Evolutionary conservation across 2,329 filamentous ascomycete genomes (phyloP).

Genomic region (Scedosporium apiospermum): DNA sequence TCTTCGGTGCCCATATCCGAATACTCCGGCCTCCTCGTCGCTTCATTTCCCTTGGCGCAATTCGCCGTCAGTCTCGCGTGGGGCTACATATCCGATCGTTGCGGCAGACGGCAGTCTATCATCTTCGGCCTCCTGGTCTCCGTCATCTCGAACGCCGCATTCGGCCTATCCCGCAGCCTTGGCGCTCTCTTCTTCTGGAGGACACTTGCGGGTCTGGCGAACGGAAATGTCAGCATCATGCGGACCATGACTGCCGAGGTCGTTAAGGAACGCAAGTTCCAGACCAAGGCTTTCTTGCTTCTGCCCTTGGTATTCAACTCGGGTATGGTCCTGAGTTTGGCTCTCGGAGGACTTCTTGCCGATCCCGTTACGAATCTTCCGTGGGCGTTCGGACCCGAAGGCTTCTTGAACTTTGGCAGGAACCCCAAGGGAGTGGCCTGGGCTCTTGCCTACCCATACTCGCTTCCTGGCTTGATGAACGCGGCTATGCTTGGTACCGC

Average conservation of each 20-base stretch:
- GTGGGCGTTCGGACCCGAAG: conserved; percentile 24
- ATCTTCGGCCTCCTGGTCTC: conserved; percentile 56
- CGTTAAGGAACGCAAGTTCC: conserved; percentile 57
- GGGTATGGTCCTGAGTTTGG: conserved; percentile 30
- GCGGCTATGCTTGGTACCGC: conserved; percentile 21
- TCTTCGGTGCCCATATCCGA: conserved; percentile 49
- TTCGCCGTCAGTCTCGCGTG: conserved; percentile 61
- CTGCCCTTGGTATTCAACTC: conserved; percentile 57
- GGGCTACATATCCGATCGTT: conserved; percentile 50
- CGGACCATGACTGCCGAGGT: conserved; percentile 66
- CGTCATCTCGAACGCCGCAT: conserved; percentile 53
- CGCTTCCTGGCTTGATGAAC: conserved; percentile 31
- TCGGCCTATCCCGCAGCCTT: conserved; percentile 58
- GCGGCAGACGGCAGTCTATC: conserved; percentile 37
- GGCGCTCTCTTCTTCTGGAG: conserved; percentile 48
- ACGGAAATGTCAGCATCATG: conserved; percentile 68
- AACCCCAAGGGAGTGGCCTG: conserved; percentile 18
- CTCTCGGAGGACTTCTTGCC: conserved; percentile 31
- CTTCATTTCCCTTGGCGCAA: conserved; percentile 59
- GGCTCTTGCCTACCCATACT: conserved; percentile 32
- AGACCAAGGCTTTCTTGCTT: conserved; percentile 32
- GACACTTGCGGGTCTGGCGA: conserved; percentile 53
- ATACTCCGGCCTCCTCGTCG: conserved; percentile 60
- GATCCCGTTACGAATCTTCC: conserved; percentile 30
- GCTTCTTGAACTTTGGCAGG: conserved; percentile 21